Percentiles rank a stretch among this genome's conserved stretches.
These are phyloP conservation scores for Nicotiana attenuata DNA, from an alignment of 257 asterid genomes.

Conservation along the genomic window DNA sequence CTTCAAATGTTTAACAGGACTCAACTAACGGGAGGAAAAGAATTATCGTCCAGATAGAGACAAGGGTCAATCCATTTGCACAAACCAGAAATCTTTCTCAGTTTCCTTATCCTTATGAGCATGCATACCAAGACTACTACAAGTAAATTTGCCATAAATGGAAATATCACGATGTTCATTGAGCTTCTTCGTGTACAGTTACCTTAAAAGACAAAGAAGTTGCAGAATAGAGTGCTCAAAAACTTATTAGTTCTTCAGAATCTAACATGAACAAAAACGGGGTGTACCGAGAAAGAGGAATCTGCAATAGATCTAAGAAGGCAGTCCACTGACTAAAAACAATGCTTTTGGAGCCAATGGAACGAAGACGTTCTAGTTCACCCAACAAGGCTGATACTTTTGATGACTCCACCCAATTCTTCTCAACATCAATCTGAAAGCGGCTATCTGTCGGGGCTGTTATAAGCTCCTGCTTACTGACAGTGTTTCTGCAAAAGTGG, in stretches of 20 bases:
- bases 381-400: conserved; percentile 80
- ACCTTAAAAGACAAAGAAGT: not conserved
- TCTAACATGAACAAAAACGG: conserved; percentile 4
- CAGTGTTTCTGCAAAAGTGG: conserved; percentile 46
- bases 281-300: conserved; percentile 77
- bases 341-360: conserved; percentile 72
- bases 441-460: conserved; percentile 94
- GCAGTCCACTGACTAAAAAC: conserved; percentile 99
- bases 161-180: not conserved
- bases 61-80: not conserved
- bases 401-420: conserved; percentile 90
- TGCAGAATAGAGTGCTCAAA: not conserved
- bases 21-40: not conserved
- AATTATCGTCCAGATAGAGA: not conserved
- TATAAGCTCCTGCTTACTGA: conserved; percentile 80
- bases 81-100: not conserved
- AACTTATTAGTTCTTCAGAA: not conserved
- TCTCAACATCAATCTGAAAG: conserved; percentile 74
- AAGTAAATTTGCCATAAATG: not conserved
- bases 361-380: conserved; percentile 48
- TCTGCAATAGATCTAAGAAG: conserved; percentile 83
- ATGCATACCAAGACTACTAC: not conserved
- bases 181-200: not conserved
- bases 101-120: not conserved
- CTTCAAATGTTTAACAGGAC: not conserved